Evolutionary conservation across 768 basidiomycete genomes (phyloP).

Genomic region (Termitomyces sp.): DNA sequence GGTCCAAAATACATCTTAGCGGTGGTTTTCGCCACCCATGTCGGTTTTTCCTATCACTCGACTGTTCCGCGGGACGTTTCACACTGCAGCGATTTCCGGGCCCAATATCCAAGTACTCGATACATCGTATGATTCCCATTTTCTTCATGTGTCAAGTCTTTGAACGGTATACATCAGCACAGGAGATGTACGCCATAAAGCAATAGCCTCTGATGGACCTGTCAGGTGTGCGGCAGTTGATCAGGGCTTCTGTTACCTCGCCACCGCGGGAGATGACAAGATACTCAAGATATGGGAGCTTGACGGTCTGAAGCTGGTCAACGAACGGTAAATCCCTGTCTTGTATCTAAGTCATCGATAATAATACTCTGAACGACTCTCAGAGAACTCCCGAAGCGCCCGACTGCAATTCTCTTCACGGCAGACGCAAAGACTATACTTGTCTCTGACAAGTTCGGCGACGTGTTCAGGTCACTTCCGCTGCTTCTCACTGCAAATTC

Average conservation of each 20-base stretch:
- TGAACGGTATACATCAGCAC: conserved; percentile 30
- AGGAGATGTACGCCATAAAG: conserved; percentile 45
- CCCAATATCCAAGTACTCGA: conserved; percentile 60
- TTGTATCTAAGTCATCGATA: not conserved
- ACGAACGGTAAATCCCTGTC: conserved; percentile 42
- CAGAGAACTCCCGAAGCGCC: conserved; percentile 82
- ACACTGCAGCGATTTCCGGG: conserved; percentile 46
- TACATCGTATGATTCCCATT: conserved; percentile 38
- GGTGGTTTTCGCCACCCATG: conserved; percentile 18
- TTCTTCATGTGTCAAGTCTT: not conserved
- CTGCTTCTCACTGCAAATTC: not conserved
- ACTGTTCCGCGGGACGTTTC: conserved; percentile 31
- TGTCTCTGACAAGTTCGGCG: conserved; percentile 92
- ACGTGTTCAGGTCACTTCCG: conserved; percentile 68
- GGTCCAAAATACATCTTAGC: not conserved
- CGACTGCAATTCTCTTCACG: conserved; percentile 65
- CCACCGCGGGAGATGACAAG: conserved; percentile 78
- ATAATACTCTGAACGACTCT: not conserved
- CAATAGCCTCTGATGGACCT: conserved; percentile 44
- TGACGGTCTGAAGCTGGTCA: conserved; percentile 48
- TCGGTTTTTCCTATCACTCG: conserved; percentile 43
- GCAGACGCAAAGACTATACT: conserved; percentile 59
- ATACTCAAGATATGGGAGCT: conserved; percentile 69
- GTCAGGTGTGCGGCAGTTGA: conserved; percentile 57
- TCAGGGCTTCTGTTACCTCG: conserved; percentile 37